Percentiles rank a stretch among this genome's conserved stretches.
phyloP scores from a whole-genome alignment of 441 rosid genomes.

The Gossypium armourianum region DNA sequence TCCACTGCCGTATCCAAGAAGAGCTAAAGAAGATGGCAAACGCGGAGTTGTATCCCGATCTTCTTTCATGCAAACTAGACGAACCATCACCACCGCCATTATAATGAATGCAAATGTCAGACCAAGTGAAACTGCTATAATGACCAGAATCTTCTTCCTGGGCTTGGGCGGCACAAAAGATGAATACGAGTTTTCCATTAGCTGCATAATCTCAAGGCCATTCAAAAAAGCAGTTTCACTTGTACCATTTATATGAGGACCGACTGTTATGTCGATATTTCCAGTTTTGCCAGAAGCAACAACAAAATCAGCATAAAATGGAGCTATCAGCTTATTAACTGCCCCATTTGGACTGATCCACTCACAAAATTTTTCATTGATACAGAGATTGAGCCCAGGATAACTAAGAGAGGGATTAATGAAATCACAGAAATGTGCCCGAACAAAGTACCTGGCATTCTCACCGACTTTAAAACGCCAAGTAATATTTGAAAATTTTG shows the following conservation, averaged over 20 bases:
- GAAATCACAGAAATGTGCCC: conserved; percentile 44
- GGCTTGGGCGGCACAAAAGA: neutral
- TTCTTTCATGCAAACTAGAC: conserved; percentile 14
- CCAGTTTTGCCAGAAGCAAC: conserved; percentile 36
- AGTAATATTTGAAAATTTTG: conserved; percentile 17
- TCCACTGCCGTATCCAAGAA: conserved; percentile 8
- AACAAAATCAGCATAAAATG: conserved; percentile 33
- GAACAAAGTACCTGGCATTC: conserved; percentile 28
- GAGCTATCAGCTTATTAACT: conserved; percentile 8
- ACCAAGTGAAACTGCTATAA: conserved; percentile 26
- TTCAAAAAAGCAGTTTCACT: conserved; percentile 28
- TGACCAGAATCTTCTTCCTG: conserved; percentile 16
- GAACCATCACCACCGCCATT: conserved; percentile 16
- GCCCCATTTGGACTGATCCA: conserved; percentile 10
- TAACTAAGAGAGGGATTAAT: conserved; percentile 9
- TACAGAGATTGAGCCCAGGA: conserved; percentile 18
- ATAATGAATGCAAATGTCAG: conserved; percentile 21
- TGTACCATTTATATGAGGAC: conserved; percentile 9
- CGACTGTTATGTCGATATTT: conserved; percentile 30
- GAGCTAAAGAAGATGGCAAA: neutral
- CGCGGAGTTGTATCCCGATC: conserved; percentile 5
- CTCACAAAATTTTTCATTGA: conserved; percentile 13
- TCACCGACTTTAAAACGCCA: conserved; percentile 26
- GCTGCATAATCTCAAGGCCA: conserved; percentile 47
- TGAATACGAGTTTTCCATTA: neutral